Conservation (phyloP, 1,284 basidiomycete species). For the Leccinum cinnamomeum region DNA sequence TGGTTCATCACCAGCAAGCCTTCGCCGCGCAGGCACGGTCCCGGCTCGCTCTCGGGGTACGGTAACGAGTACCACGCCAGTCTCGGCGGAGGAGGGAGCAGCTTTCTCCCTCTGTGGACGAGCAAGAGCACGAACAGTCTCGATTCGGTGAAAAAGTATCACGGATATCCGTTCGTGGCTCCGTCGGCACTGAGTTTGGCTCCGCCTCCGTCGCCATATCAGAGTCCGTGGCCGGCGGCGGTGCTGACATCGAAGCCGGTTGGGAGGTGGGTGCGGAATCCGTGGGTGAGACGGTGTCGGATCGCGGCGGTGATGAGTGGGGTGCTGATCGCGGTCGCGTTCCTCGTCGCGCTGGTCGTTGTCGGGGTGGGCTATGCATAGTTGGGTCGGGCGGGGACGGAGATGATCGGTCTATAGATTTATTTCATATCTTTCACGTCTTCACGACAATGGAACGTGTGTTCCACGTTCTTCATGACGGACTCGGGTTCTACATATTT, state of each 20-base stretch:
- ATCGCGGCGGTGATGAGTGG: constrained; percentile 46
- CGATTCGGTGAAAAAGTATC: constrained; percentile 24
- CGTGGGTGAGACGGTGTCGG: constrained; percentile 49
- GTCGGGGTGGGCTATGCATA: constrained; percentile 1
- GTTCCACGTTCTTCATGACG: neutral
- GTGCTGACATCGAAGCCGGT: constrained; percentile 19
- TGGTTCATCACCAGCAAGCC: constrained; percentile 50
- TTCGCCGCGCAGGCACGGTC: constrained; percentile 1
- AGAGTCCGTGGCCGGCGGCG: constrained; percentile 13
- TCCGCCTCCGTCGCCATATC: constrained; percentile 26
- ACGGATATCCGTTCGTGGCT: constrained; percentile 35
- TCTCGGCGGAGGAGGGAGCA: constrained; percentile 23
- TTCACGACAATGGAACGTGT: neutral
- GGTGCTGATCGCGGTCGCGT: constrained; percentile 37
- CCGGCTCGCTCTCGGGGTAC: constrained; percentile 3
- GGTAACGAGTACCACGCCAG: constrained; percentile 15
- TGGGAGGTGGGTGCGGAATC: constrained; percentile 28
- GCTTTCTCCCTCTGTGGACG: constrained; percentile 39
- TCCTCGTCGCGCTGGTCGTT: constrained; percentile 42
- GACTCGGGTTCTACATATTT: neutral
- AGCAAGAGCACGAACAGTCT: constrained; percentile 26
- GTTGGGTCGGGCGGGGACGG: neutral
- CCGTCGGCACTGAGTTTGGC: constrained; percentile 31
- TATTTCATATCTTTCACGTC: neutral
- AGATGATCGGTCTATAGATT: neutral